Base-by-base conservation (phyloP, 2,329 filamentous ascomycete species). In the Claviceps sp. region DNA sequence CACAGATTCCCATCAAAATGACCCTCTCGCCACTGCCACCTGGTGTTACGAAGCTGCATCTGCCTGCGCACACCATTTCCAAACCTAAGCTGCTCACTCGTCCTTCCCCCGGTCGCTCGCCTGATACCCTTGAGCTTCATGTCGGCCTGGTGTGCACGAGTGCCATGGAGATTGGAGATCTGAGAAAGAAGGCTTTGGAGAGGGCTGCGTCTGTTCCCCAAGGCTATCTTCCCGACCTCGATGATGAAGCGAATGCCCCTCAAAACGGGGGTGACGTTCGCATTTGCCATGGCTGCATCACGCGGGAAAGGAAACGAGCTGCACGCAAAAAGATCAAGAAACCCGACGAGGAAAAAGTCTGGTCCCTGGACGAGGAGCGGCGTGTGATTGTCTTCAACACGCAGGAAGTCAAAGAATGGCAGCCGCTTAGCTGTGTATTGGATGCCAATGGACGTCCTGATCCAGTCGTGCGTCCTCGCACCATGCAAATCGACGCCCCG, bases 261-360 rank as follows among this genome's bases (percentile, higher is more conserved):
- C 76, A 89, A 51, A 90, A 94, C 60, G 93, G 93, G 44, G 93
- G 88, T n/a, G 89, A 95, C 60, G 89, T 98, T 18, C 82, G 84
- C 59, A 97, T 97, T 55, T 98, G 93, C 68, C 69, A 75, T 26
- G 88, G 89, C n/a, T 98, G 93, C 68, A 93, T 96, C 61, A 84
- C 84, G 52, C 80, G 93, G 57, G 93, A 98, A 68, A 79, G 87
- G 51, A 97, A 97, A 70, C 81, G 93, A 49, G 90, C 90, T 9
- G 87, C 85, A 1, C 78, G 93, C 48, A 97, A 97, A 70, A 96
- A 95, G 74, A 79, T 87, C 55, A 93, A 95, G 71, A 93, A 94
- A 62, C 83, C 85, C 0, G 89, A 96, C 54, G 91, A 97, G 63
- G 90, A 97, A 63, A 84, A 93, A 65, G 74, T 87, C 37, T 97